Evolutionary conservation across 2,329 filamentous ascomycete genomes (phyloP).

Genomic region (Penicillium sp.): DNA sequence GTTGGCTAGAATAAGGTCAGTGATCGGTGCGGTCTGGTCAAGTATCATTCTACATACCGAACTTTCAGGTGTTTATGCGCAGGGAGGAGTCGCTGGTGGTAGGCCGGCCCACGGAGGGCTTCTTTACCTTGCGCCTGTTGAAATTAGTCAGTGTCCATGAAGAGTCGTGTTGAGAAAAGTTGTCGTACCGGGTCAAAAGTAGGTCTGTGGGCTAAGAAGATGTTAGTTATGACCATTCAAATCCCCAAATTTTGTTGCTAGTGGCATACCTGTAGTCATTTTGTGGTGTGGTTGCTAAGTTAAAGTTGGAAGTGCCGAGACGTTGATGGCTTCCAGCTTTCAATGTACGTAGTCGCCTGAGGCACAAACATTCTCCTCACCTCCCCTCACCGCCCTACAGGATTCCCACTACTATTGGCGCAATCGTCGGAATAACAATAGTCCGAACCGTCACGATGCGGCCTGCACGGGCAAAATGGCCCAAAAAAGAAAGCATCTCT

Average conservation of each 20-base stretch:
- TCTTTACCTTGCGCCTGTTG: conserved; percentile 85
- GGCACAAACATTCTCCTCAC: conserved; percentile 8
- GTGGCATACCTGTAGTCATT: conserved; percentile 45
- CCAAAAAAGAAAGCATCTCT: conserved; percentile 17
- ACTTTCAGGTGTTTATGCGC: conserved; percentile 92
- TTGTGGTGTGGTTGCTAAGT: conserved; percentile 14
- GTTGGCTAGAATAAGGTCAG: conserved; percentile 55
- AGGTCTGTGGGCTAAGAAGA: conserved; percentile 68
- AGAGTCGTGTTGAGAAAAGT: background rate
- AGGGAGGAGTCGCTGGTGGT: conserved; percentile 92
- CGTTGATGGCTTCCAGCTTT: background rate
- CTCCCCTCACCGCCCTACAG: background rate
- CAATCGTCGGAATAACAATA: background rate
- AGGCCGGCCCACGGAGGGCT: conserved; percentile 85
- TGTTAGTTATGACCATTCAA: conserved; percentile 19
- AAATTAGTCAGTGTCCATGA: conserved; percentile 30
- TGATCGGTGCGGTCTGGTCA: background rate
- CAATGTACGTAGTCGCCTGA: background rate
- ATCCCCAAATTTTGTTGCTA: background rate
- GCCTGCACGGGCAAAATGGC: conserved; percentile 22
- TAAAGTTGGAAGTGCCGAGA: background rate
- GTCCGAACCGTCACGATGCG: conserved; percentile 11
- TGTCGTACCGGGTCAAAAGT: conserved; percentile 85
- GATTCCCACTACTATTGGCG: background rate
- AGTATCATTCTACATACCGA: conserved; percentile 52